Percentiles rank a stretch among this genome's conserved stretches.
phyloP scores from a whole-genome alignment of 192 early-diverging fungal species.

The Geranomyces michiganensis region DNA sequence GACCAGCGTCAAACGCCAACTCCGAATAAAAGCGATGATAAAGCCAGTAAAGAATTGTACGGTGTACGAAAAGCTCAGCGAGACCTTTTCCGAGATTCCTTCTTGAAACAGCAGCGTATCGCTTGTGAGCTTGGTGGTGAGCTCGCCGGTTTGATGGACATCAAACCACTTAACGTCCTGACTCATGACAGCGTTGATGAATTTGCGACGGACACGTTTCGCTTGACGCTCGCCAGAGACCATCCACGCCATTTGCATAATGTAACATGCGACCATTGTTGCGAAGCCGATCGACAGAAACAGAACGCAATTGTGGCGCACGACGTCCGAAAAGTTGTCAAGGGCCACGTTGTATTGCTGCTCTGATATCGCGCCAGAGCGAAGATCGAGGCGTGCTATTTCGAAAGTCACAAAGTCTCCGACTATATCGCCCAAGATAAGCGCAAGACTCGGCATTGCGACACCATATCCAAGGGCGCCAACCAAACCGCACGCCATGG shows the following conservation, averaged over 20 bases:
- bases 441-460: background rate
- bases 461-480: conserved; percentile 3
- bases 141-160: conserved; percentile 40
- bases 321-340: conserved; percentile 7
- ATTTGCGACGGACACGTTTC: conserved; percentile 34
- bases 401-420: conserved; percentile 5
- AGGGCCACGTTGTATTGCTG: background rate
- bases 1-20: conserved; percentile 82
- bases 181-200: conserved; percentile 35
- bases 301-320: conserved; percentile 7
- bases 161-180: conserved; percentile 42
- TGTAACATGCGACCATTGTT: conserved; percentile 28
- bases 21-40: conserved; percentile 52
- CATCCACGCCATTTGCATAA: conserved; percentile 39
- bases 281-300: background rate
- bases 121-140: conserved; percentile 48
- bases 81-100: conserved; percentile 56
- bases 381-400: background rate
- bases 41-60: conserved; percentile 44
- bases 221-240: background rate
- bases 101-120: conserved; percentile 50
- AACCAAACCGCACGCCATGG: conserved; percentile 2
- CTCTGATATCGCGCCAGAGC: background rate
- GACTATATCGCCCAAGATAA: background rate
- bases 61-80: conserved; percentile 38